A percentile compares a stretch with the other conserved stretches of the same genome.
Conservation (phyloP, 257 asterid species). For the Solanum sitiens region DNA sequence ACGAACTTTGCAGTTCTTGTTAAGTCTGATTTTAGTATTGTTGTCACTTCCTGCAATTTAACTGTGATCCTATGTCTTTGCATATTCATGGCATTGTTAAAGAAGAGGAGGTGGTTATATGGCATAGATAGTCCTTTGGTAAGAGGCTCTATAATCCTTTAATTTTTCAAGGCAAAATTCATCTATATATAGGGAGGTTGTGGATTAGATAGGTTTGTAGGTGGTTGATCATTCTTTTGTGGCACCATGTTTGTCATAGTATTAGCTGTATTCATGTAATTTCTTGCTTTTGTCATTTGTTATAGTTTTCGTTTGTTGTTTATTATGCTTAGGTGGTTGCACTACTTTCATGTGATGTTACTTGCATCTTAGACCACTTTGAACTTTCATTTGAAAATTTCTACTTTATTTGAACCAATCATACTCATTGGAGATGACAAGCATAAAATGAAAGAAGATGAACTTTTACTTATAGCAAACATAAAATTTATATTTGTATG, state of each 20-base stretch:
- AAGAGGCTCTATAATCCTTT: too few species aligned
- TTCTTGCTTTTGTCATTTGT: neutral
- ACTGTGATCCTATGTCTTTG: neutral
- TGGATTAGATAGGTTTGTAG: neutral
- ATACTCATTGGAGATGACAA: too few species aligned
- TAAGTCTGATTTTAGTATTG: neutral
- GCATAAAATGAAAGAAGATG: too few species aligned
- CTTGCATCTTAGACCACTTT: neutral
- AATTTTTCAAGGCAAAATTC: too few species aligned
- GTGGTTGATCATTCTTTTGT: neutral
- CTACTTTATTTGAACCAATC: too few species aligned
- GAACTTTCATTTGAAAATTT: neutral
- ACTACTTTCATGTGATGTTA: neutral
- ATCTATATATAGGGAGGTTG: too few species aligned
- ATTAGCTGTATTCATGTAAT: neutral
- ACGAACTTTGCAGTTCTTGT: neutral
- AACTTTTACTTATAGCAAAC: too few species aligned
- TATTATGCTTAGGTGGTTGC: neutral
- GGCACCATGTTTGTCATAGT: too few species aligned
- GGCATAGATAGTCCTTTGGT: too few species aligned
- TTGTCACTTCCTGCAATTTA: neutral
- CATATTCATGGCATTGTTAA: neutral
- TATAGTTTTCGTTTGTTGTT: neutral
- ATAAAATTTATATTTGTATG: too few species aligned
- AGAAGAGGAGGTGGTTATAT: too few species aligned